These are phyloP conservation scores for Stagonosporopsis tanaceti DNA, from an alignment of 2,329 filamentous ascomycete genomes.

Conservation along the genomic window DNA sequence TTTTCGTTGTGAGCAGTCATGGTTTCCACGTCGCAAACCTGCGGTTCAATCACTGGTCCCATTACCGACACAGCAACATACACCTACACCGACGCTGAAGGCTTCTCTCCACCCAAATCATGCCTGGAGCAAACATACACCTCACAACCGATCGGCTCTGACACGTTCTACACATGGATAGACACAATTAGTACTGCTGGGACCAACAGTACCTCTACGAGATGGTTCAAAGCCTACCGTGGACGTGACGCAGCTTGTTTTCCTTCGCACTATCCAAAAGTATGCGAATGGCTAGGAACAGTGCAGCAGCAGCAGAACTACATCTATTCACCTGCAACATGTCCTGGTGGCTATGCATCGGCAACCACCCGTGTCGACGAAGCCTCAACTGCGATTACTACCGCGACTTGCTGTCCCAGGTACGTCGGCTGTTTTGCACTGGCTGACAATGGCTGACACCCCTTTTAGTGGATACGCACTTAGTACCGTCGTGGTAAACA, in stretches of 20 bases:
- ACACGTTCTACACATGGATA: background rate
- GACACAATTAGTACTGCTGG: background rate
- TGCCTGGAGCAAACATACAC: constrained; percentile 4
- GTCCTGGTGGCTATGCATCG: background rate
- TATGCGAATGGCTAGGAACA: constrained; percentile 3
- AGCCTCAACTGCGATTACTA: background rate
- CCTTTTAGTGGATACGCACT: constrained; percentile 1
- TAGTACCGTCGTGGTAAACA: background rate
- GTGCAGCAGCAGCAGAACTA: constrained; percentile 5
- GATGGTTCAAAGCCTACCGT: constrained; percentile 2
- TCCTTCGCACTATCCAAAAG: constrained; percentile 1
- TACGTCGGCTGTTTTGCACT: background rate
- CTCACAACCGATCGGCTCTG: background rate
- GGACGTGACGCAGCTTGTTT: constrained; percentile 3
- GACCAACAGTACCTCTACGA: background rate
- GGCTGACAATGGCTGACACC: background rate
- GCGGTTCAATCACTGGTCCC: constrained; percentile 2
- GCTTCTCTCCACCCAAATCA: constrained; percentile 3
- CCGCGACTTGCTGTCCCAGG: constrained; percentile 10
- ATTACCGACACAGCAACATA: constrained; percentile 2
- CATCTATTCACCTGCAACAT: constrained; percentile 2
- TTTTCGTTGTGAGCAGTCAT: background rate
- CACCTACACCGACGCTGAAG: background rate
- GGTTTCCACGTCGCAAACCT: background rate
- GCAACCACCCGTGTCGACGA: background rate